A percentile compares a stretch with the other conserved stretches of the same genome.
phyloP scores from a whole-genome alignment of 139 green algal genomes.

The Micractinium sp. region DNA sequence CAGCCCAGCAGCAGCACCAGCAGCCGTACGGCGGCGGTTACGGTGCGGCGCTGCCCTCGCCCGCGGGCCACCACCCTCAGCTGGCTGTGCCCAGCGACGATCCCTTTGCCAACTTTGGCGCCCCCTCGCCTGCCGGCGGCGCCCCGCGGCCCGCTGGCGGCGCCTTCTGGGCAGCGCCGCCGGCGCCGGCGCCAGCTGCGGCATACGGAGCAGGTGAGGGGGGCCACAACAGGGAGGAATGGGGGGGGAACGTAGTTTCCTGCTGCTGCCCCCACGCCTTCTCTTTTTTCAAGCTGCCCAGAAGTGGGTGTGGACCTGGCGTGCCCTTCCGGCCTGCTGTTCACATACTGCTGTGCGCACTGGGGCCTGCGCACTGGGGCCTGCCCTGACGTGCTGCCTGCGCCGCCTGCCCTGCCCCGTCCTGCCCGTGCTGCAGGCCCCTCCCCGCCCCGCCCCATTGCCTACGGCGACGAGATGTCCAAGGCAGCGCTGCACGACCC shows the following conservation, averaged over 20 bases:
- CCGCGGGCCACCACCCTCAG: not conserved
- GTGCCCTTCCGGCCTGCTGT: not conserved
- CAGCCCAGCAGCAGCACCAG: constrained; percentile 25
- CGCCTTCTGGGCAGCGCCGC: not conserved
- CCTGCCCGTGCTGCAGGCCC: not conserved
- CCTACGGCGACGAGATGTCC: constrained; percentile 20
- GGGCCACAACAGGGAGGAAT: not conserved
- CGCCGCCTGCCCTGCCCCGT: not conserved
- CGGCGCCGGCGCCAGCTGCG: not conserved
- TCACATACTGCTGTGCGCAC: not conserved
- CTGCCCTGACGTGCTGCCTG: too few species aligned
- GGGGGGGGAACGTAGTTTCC: not conserved
- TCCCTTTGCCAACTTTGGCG: constrained; percentile 21
- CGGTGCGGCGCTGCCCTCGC: not conserved
- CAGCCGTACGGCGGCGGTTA: not conserved
- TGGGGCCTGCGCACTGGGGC: too few species aligned
- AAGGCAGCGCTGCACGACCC: constrained; percentile 49
- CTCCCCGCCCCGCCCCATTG: not conserved
- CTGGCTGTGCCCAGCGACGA: constrained; percentile 2
- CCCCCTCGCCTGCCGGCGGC: not conserved
- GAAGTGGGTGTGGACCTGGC: not conserved
- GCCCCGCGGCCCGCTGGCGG: not conserved
- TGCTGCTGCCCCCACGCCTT: not conserved
- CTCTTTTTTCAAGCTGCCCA: not conserved
- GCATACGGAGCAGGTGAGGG: not conserved